Percentiles rank a stretch among this genome's conserved stretches.
These are phyloP conservation scores for Boletus edulis DNA, from an alignment of 768 basidiomycete species.

Conservation along the genomic window DNA sequence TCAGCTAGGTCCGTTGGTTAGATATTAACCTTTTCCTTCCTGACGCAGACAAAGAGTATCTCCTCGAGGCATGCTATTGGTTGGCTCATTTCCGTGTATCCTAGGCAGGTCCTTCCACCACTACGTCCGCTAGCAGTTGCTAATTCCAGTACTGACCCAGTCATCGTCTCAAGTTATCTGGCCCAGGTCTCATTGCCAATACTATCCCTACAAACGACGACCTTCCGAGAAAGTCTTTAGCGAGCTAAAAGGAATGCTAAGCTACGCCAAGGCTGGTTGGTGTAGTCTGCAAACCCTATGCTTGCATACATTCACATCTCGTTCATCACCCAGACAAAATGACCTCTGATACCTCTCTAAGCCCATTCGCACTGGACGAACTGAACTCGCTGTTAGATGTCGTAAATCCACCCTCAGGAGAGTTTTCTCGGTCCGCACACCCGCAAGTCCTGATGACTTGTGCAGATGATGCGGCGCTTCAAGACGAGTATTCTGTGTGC, in stretches of 20 bases:
- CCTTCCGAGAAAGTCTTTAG: not conserved
- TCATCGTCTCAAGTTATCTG: not conserved
- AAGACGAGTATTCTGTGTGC: not conserved
- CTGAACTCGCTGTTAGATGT: not conserved
- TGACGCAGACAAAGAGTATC: not conserved
- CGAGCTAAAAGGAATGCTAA: not conserved
- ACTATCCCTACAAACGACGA: not conserved
- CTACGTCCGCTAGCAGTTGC: not conserved
- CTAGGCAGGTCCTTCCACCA: not conserved
- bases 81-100: not conserved
- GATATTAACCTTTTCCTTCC: not conserved
- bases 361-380: not conserved
- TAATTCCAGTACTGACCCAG: not conserved
- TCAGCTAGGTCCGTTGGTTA: not conserved
- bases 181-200: not conserved
- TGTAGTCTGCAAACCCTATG: not conserved
- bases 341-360: not conserved
- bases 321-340: not conserved
- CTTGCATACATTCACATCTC: not conserved
- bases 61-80: not conserved
- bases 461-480: not conserved
- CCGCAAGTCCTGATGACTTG: not conserved
- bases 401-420: not conserved
- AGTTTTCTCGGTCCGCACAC: not conserved
- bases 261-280: not conserved